Evolutionary conservation across 768 basidiomycete species (phyloP).

Genomic region (Trametes meyenii): DNA sequence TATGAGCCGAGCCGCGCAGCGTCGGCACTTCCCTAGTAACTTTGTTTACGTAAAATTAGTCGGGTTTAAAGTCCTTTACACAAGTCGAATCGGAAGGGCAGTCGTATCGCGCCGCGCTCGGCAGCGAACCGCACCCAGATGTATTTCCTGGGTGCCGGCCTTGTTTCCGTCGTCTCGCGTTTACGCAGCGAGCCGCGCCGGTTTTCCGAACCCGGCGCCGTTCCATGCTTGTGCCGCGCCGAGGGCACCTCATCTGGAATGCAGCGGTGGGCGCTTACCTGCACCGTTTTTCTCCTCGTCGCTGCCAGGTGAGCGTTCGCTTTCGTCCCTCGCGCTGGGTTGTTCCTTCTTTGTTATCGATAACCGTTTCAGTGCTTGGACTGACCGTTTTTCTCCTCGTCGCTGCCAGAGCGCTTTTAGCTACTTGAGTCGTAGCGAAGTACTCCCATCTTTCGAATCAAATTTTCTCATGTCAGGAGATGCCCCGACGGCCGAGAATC

Average conservation of each 20-base stretch:
- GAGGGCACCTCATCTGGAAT: background rate
- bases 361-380: background rate
- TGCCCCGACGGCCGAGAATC: background rate
- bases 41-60: slow-evolving; percentile 16
- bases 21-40: no score
- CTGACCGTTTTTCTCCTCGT: no score
- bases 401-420: no score
- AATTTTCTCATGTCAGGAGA: background rate
- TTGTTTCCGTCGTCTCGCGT: background rate
- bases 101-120: background rate
- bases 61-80: background rate
- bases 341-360: background rate
- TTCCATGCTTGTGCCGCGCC: background rate
- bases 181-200: background rate
- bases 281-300: no score
- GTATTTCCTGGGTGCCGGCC: background rate
- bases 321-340: background rate
- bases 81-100: background rate
- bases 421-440: background rate
- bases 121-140: background rate
- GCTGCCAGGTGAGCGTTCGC: background rate
- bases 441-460: background rate
- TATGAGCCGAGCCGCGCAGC: no score
- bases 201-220: background rate
- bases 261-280: background rate